Percentiles rank a stretch among this genome's conserved stretches.
Evolutionary conservation across 768 basidiomycete species (phyloP).

Genomic region (Pleurotus ostreatus): DNA sequence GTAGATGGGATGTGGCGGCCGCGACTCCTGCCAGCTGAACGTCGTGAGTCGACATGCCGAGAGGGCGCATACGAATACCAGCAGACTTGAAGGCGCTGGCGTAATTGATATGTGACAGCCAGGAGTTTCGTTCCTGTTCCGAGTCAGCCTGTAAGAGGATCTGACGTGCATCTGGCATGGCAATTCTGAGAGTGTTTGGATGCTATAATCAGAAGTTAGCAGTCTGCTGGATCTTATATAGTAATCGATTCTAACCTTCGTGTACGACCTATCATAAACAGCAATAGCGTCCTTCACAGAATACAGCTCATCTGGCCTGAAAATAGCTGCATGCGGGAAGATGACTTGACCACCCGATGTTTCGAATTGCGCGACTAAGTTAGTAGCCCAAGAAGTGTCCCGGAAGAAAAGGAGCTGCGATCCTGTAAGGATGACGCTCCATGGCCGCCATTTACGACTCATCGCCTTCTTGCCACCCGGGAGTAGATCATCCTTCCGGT

Average conservation of each 20-base stretch:
- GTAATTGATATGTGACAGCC: conserved; percentile 93
- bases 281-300: conserved; percentile 77
- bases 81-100: conserved; percentile 88
- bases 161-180: conserved; percentile 74
- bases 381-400: conserved; percentile 54
- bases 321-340: conserved; percentile 36
- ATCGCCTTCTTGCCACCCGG: conserved; percentile 74
- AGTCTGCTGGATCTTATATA: background rate
- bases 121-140: conserved; percentile 76
- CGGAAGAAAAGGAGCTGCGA: conserved; percentile 92
- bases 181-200: conserved; percentile 71
- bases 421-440: conserved; percentile 81
- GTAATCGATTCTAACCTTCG: conserved; percentile 50
- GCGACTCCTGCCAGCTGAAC: conserved; percentile 80
- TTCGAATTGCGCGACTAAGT: conserved; percentile 40
- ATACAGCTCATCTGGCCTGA: conserved; percentile 83
- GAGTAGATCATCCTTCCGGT: conserved; percentile 73
- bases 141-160: conserved; percentile 72
- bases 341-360: conserved; percentile 25
- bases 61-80: conserved; percentile 75
- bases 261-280: conserved; percentile 73
- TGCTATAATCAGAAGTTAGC: conserved; percentile 38
- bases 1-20: conserved; percentile 80
- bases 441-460: conserved; percentile 85
- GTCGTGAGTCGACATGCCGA: conserved; percentile 64